Evolutionary conservation across 495 filamentous ascomycete species (phyloP).

Genomic region (Pseudotulostoma volvatum): DNA sequence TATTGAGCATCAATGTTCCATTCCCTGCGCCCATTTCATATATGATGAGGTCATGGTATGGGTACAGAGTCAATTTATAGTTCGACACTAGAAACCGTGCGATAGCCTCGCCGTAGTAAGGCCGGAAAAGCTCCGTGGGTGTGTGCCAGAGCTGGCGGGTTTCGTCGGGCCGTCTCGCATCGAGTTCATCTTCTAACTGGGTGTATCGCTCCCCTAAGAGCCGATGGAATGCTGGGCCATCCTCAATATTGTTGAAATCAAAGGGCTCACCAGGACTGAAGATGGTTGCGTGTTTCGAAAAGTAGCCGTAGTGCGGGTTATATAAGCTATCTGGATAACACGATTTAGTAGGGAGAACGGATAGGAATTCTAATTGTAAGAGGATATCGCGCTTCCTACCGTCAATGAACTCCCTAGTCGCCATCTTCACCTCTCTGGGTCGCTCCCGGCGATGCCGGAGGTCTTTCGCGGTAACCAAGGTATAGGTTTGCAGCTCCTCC

Average conservation of each 20-base stretch:
- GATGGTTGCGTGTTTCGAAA: slow-evolving; percentile 92
- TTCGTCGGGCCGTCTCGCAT: slow-evolving; percentile 48
- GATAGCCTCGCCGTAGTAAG: slow-evolving; percentile 93
- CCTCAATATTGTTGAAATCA: slow-evolving; percentile 61
- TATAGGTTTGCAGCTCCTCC: slow-evolving; percentile 63
- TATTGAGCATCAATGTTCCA: slow-evolving; percentile 94
- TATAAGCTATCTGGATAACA: slow-evolving; percentile 81
- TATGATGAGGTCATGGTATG: slow-evolving; percentile 92
- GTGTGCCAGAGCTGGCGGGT: slow-evolving; percentile 96
- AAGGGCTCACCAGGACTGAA: slow-evolving; percentile 91
- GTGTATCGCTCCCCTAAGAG: slow-evolving; percentile 64
- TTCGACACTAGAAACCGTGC: slow-evolving; percentile 87
- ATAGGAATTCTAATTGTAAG: too few species aligned
- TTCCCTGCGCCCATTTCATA: slow-evolving; percentile 98
- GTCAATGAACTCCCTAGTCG: slow-evolving; percentile 93
- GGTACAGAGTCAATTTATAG: slow-evolving; percentile 86
- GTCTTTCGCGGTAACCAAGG: slow-evolving; percentile 66
- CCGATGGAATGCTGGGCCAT: slow-evolving; percentile 68
- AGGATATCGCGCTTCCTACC: too few species aligned
- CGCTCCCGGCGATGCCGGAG: slow-evolving; percentile 55
- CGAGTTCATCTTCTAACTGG: slow-evolving; percentile 77
- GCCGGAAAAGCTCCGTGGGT: slow-evolving; percentile 89
- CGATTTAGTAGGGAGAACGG: too few species aligned
- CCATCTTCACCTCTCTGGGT: slow-evolving; percentile 85
- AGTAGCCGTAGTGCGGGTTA: slow-evolving; percentile 95